These are phyloP conservation scores for Verticillium albo-atrum DNA, from an alignment of 2,329 filamentous ascomycete species.

Conservation along the genomic window DNA sequence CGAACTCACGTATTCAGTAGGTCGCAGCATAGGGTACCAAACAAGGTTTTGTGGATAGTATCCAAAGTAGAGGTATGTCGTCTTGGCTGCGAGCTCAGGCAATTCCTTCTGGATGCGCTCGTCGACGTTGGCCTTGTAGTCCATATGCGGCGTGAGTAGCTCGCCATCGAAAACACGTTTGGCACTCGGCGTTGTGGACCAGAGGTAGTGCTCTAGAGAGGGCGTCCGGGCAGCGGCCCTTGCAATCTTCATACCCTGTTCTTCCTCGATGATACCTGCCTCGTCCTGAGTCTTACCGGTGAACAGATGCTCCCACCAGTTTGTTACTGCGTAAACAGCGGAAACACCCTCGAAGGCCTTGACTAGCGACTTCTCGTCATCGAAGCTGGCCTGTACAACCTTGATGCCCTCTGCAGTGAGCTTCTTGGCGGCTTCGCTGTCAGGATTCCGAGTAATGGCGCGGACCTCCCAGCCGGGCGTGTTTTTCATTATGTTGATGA, in stretches of 20 bases:
- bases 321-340: slow-evolving; percentile 2
- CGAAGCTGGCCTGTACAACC: slow-evolving; percentile 30
- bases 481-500: slow-evolving; percentile 23
- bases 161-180: slow-evolving; percentile 24
- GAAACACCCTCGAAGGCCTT: slow-evolving; percentile 25
- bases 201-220: slow-evolving; percentile 38
- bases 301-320: slow-evolving; percentile 1
- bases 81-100: slow-evolving; percentile 26
- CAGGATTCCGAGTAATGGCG: slow-evolving; percentile 22
- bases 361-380: slow-evolving; percentile 32
- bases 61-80: slow-evolving; percentile 32
- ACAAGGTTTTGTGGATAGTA: slow-evolving; percentile 29
- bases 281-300: slow-evolving; percentile 1
- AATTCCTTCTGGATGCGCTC: slow-evolving; percentile 30
- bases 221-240: slow-evolving; percentile 29
- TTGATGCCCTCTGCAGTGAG: slow-evolving; percentile 20
- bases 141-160: slow-evolving; percentile 32
- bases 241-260: slow-evolving; percentile 36
- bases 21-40: slow-evolving; percentile 3
- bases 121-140: slow-evolving; percentile 35
- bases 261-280: slow-evolving; percentile 22
- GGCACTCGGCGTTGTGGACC: slow-evolving; percentile 36
- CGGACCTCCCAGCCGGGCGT: slow-evolving; percentile 18
- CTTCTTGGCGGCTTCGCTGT: slow-evolving; percentile 20
- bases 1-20: slow-evolving; percentile 1